These are phyloP conservation scores for Eimeria praecox DNA, from an alignment of 169 alveolate genomes.

Conservation along the genomic window DNA sequence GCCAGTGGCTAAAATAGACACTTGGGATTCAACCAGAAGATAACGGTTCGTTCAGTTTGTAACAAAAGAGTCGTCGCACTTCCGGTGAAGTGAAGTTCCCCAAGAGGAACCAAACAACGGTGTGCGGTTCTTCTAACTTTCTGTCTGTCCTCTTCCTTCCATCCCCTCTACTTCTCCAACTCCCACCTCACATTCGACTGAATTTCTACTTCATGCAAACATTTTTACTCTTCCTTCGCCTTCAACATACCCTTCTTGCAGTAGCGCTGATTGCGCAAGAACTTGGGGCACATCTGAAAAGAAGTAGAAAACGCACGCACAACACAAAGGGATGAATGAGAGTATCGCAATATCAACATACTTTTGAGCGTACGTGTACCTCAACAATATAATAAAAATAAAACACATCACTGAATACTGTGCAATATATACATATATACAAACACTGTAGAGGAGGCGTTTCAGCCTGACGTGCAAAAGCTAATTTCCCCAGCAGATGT, in stretches of 20 bases:
- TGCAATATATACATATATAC: not conserved
- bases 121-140: too few species aligned
- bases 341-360: too few species aligned
- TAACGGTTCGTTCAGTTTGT: not conserved
- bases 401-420: not conserved
- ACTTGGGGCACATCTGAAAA: constrained; percentile 91
- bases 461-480: constrained; percentile 72
- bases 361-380: too few species aligned
- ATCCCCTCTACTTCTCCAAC: not conserved
- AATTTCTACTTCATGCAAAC: not conserved
- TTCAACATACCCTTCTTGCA: constrained; percentile 90
- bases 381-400: too few species aligned
- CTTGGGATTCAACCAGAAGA: too few species aligned
- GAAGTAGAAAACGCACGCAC: not conserved
- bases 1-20: too few species aligned
- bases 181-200: not conserved
- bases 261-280: constrained; percentile 91
- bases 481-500: constrained; percentile 7
- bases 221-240: constrained; percentile 68
- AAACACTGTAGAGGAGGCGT: not conserved
- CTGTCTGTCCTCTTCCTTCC: not conserved
- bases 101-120: not conserved
- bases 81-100: not conserved
- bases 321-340: not conserved
- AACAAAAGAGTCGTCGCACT: not conserved